Evolutionary conservation across 2,329 filamentous ascomycete species (phyloP).

Genomic region (Xylariaceae sp.): DNA sequence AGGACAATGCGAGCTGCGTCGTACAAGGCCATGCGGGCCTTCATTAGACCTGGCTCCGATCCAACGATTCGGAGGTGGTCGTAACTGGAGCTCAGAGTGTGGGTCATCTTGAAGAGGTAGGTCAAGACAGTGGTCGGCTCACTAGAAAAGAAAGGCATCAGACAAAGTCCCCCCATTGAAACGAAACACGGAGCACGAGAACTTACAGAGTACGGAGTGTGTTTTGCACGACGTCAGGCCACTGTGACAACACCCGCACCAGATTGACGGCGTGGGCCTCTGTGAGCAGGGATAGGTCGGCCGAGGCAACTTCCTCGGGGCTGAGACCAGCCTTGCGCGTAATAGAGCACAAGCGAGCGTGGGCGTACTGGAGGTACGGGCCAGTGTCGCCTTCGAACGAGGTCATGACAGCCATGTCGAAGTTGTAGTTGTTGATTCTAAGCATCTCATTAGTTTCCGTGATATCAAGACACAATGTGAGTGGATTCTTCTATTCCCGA

Average conservation of each 20-base stretch:
- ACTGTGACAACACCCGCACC: conserved; percentile 71
- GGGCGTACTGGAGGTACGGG: conserved; percentile 67
- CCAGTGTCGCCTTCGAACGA: conserved; percentile 70
- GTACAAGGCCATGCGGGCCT: conserved; percentile 72
- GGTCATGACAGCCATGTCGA: conserved; percentile 67
- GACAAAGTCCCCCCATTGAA: neutral
- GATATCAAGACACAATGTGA: conserved; percentile 30
- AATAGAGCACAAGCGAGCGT: conserved; percentile 54
- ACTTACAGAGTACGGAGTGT: conserved; percentile 66
- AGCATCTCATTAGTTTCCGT: conserved; percentile 1
- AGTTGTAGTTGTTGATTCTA: conserved; percentile 50
- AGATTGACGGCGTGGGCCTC: conserved; percentile 56
- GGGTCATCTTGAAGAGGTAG: conserved; percentile 65
- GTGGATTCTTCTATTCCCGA: neutral
- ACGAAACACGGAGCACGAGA: neutral
- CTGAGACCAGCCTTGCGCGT: conserved; percentile 32
- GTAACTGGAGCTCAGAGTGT: conserved; percentile 73
- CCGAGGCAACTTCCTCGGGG: conserved; percentile 39
- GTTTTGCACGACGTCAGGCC: conserved; percentile 79
- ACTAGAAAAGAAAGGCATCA: conserved; percentile 6
- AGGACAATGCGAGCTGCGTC: conserved; percentile 69
- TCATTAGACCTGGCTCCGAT: conserved; percentile 65
- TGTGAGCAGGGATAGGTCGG: conserved; percentile 55
- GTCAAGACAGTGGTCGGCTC: conserved; percentile 65
- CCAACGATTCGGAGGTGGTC: conserved; percentile 79